Percentiles rank a stretch among this genome's conserved stretches.
Evolutionary conservation across 2,329 filamentous ascomycete genomes (phyloP).

Genomic region (Xylaria digitata): DNA sequence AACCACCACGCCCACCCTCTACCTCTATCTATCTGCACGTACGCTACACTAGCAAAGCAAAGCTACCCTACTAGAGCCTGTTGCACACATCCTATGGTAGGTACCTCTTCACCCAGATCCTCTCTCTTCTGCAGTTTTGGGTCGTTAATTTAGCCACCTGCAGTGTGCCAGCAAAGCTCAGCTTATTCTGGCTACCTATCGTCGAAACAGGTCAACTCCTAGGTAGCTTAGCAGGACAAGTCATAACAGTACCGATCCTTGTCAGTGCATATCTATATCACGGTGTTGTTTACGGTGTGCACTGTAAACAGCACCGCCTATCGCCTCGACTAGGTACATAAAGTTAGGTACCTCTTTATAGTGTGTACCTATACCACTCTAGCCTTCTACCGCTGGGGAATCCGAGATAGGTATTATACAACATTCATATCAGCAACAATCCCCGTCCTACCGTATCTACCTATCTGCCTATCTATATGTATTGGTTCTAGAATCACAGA

Average conservation of each 20-base stretch:
- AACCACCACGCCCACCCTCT: constrained; percentile 34
- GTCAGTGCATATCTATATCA: neutral
- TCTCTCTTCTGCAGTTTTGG: constrained; percentile 18
- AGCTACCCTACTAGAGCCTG: constrained; percentile 16
- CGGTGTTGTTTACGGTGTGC: neutral
- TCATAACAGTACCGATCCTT: constrained; percentile 26
- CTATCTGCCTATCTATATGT: constrained; percentile 23
- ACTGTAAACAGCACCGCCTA: neutral
- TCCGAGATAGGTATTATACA: constrained; percentile 35
- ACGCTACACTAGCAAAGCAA: constrained; percentile 10
- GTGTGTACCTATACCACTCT: no score
- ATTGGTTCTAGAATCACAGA: constrained; percentile 4
- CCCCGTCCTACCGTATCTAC: constrained; percentile 17
- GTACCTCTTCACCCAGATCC: constrained; percentile 1
- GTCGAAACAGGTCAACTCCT: constrained; percentile 12
- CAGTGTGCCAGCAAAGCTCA: constrained; percentile 29
- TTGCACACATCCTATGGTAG: constrained; percentile 1
- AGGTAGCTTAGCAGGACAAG: constrained; percentile 16
- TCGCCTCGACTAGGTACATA: neutral
- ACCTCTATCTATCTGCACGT: constrained; percentile 7
- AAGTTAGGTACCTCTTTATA: no score
- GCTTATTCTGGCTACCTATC: constrained; percentile 18
- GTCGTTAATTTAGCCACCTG: constrained; percentile 3
- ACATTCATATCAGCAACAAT: constrained; percentile 30
- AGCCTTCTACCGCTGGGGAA: neutral